Base-by-base conservation (phyloP, 805 yeast genomes). In the Kluyveromyces starmeri region DNA sequence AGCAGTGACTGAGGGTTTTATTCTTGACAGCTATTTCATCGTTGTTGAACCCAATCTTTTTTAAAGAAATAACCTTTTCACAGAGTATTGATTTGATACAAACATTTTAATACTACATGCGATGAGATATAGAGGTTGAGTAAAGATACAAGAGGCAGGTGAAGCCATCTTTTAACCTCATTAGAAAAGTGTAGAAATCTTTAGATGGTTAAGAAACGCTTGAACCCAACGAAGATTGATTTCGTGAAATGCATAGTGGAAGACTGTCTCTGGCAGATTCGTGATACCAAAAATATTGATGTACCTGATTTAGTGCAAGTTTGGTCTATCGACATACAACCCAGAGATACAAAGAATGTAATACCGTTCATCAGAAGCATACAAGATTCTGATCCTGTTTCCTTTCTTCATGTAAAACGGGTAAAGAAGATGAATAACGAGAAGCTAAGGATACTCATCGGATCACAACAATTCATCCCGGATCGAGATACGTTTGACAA, bases 311-410 rank as follows among this genome's bases (percentile, higher is more conserved):
- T 27, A 43, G 48, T 59, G 1, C 37, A 48, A 1, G 73, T 65
- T 2, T 75, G 80, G 80, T 53, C 65, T 20, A 65, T 75, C 33
- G 61, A 58, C 16, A 64, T 74, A 12, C 37, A 45, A 2, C 69
- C 78, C 2, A 45, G 32, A 28, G 45, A 50, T 14, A 62, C 68
- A 11, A 43, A 51, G 39, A 9, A 20, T 36, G 35, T 47, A 32
- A 23, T 57, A 19, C 50, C 47, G 16, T 39, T 57, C 13, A 47
- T 61, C 11, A 48, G 58, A 23, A 45, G 44, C 11, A 37, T 49
- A 12, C 55, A 52, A 31, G 42, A 38, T 5, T 11, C 41, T 9
- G 61, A 56, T 28, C 59, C 59, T 3, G 28, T 55, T 7, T 33
- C 55, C 5, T 44, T 52, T 18, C 38, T 40, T n/a, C 61, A 56